Evolutionary conservation across 768 basidiomycete genomes (phyloP).

Genomic region (Suillus brevipes): DNA sequence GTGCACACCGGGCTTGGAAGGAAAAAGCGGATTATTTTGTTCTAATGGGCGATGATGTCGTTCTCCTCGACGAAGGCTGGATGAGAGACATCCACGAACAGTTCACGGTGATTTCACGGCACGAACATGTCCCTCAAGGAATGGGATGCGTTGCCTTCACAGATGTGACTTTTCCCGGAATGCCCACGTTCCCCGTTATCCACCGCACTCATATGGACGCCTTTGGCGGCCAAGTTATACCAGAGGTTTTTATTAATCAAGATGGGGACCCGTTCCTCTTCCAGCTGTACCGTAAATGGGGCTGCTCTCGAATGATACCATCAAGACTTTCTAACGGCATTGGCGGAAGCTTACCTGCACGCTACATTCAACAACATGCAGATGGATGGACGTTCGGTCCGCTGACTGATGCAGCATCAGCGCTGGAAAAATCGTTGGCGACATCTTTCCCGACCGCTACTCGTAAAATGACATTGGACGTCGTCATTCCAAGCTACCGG

Average conservation of each 20-base stretch:
- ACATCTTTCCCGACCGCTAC: constrained; percentile 19
- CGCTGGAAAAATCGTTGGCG: constrained; percentile 39
- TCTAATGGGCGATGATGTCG: constrained; percentile 57
- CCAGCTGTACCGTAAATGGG: constrained; percentile 61
- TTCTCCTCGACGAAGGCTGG: constrained; percentile 54
- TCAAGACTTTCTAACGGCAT: constrained; percentile 44
- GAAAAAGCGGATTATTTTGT: constrained; percentile 51
- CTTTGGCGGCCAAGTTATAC: constrained; percentile 51
- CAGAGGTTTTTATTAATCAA: constrained; percentile 55
- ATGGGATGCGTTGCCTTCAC: constrained; percentile 61
- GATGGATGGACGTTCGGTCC: constrained; percentile 50
- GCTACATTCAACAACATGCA: constrained; percentile 48
- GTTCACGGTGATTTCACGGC: constrained; percentile 38
- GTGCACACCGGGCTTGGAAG: constrained; percentile 47
- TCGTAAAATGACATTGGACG: constrained; percentile 50
- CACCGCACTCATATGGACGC: constrained; percentile 57
- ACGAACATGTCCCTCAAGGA: constrained; percentile 39
- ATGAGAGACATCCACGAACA: constrained; percentile 41
- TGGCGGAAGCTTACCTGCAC: constrained; percentile 46
- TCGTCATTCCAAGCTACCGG: constrained; percentile 58
- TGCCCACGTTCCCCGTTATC: constrained; percentile 62
- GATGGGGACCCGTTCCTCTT: constrained; percentile 60
- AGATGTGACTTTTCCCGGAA: constrained; percentile 54
- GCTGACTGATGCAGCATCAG: constrained; percentile 41
- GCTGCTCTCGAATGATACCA: constrained; percentile 46